Conservation (phyloP, 2,329 filamentous ascomycete species). For the Sporothrix phasma region DNA sequence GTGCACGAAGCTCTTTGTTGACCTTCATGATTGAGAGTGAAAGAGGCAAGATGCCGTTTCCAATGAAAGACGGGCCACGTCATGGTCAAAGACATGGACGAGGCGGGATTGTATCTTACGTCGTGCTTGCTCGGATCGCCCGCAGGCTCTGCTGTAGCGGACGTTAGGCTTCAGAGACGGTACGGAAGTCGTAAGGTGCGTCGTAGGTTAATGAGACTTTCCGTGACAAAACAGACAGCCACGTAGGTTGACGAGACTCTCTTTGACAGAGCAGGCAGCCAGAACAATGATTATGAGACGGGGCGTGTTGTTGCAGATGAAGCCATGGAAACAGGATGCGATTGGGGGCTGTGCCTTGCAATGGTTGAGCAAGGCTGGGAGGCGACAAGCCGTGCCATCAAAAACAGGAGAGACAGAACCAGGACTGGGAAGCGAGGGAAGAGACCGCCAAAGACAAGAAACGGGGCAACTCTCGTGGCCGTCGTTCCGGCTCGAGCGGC, state of each 20-base stretch:
- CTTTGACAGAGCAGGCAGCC: too few species aligned
- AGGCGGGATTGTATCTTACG: too few species aligned
- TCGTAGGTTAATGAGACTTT: too few species aligned
- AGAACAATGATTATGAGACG: background rate
- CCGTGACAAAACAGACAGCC: too few species aligned
- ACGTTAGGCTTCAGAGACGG: background rate
- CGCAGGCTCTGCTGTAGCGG: background rate
- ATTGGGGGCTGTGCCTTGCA: background rate
- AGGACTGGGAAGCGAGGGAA: background rate
- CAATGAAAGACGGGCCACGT: background rate
- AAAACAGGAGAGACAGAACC: background rate
- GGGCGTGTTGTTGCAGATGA: too few species aligned
- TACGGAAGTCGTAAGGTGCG: background rate
- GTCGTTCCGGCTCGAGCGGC: constrained; percentile 1
- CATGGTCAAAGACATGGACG: background rate
- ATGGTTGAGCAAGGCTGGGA: background rate
- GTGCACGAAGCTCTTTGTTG: background rate
- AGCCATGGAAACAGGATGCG: background rate
- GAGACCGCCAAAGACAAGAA: background rate
- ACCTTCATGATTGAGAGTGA: too few species aligned
- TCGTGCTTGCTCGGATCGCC: too few species aligned
- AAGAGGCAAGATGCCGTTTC: background rate
- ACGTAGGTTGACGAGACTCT: too few species aligned
- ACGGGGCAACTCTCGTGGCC: too few species aligned
- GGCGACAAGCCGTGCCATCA: background rate